These are phyloP conservation scores for Rhodosorus marinus DNA, from an alignment of 23 red algal species.

Conservation along the genomic window DNA sequence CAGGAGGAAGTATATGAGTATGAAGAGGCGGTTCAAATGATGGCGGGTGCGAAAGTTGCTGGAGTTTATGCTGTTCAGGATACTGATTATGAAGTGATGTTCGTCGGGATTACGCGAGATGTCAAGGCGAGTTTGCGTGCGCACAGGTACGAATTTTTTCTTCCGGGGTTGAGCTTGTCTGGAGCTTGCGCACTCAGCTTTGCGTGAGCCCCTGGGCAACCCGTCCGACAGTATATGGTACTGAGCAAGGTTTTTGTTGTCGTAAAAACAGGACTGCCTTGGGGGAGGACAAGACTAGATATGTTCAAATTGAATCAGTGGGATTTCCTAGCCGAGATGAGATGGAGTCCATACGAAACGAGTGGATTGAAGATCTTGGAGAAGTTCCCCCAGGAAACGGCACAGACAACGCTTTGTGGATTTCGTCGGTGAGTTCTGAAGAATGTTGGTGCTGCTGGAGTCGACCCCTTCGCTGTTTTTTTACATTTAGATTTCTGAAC, in stretches of 20 bases:
- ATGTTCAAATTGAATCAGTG: constrained; percentile 39
- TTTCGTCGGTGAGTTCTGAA: not conserved
- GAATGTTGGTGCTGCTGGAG: not conserved
- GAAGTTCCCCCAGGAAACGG: not conserved
- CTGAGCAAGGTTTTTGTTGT: too few species aligned
- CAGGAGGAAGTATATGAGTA: too few species aligned
- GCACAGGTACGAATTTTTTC: constrained; percentile 17
- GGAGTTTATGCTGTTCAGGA: constrained; percentile 57
- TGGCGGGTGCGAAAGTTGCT: constrained; percentile 32
- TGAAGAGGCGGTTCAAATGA: too few species aligned
- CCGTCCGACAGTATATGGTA: too few species aligned
- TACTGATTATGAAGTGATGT: constrained; percentile 13
- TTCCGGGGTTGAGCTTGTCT: too few species aligned
- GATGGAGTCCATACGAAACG: constrained; percentile 33
- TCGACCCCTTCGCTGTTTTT: too few species aligned
- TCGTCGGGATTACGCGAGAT: constrained; percentile 42
- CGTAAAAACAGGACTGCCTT: too few species aligned
- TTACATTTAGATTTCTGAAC: too few species aligned
- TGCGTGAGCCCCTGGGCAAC: too few species aligned
- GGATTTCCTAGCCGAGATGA: constrained; percentile 29
- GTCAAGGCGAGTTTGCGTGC: constrained; percentile 14
- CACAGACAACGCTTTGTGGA: constrained; percentile 4
- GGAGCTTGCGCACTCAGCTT: too few species aligned
- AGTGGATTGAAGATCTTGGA: constrained; percentile 33
- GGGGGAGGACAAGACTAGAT: constrained; percentile 1